Evolutionary conservation across 2,329 filamentous ascomycete genomes (phyloP).

Genomic region (Ilyonectria robusta): DNA sequence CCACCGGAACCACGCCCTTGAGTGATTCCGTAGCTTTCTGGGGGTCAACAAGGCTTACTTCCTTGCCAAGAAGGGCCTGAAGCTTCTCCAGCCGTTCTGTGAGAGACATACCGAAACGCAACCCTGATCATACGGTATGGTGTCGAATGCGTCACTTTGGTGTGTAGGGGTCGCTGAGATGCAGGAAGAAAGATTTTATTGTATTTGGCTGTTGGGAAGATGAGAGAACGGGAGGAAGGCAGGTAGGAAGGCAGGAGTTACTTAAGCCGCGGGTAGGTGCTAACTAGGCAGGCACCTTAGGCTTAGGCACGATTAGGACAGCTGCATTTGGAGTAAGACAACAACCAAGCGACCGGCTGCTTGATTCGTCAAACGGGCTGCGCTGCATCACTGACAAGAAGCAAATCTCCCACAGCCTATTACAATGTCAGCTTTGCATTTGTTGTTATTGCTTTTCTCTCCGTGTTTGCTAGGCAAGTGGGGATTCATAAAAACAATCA

Average conservation of each 20-base stretch:
- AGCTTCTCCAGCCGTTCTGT: conserved; percentile 41
- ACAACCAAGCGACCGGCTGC: not conserved
- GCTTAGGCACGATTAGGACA: not conserved
- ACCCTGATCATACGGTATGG: not conserved
- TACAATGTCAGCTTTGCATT: not conserved
- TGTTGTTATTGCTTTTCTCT: not conserved
- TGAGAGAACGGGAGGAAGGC: not conserved
- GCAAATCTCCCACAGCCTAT: not conserved
- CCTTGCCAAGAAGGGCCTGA: conserved; percentile 38
- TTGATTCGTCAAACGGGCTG: not conserved
- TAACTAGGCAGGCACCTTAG: not conserved
- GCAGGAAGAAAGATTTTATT: not conserved
- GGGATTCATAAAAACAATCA: not conserved
- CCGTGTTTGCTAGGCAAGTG: not conserved
- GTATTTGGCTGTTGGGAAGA: not conserved
- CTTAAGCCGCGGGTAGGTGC: not conserved
- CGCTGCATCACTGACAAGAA: too few relatives aligned
- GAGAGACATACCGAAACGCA: conserved; percentile 36
- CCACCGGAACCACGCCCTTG: not conserved
- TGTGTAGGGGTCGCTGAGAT: not conserved
- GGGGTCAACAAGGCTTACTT: conserved; percentile 36
- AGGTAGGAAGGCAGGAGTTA: not conserved
- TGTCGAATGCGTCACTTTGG: not conserved
- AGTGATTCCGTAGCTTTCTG: conserved; percentile 15
- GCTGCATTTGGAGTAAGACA: not conserved